Evolutionary conservation across 148 eudicot species (phyloP).

Genomic region (Rhododendron simsii): DNA sequence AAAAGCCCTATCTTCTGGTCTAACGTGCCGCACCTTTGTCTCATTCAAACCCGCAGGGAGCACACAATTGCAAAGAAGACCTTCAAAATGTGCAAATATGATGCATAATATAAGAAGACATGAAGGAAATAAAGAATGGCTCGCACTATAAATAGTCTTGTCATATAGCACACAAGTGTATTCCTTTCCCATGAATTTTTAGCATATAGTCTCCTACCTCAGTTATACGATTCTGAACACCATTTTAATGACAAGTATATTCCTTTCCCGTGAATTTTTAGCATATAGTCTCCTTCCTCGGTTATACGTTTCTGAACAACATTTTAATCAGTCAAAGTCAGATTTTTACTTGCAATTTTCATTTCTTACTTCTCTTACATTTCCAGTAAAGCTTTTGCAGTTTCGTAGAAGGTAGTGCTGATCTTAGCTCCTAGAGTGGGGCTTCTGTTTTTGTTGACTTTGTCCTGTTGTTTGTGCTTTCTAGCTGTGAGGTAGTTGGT

Average conservation of each 20-base stretch:
- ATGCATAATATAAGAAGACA: neutral
- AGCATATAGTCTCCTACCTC: neutral
- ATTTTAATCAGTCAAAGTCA: neutral
- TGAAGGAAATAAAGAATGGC: neutral
- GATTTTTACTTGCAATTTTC: neutral
- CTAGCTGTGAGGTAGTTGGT: neutral
- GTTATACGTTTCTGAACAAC: neutral
- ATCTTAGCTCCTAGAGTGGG: neutral
- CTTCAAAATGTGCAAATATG: conserved; percentile 27
- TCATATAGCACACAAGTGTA: neutral
- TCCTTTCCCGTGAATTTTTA: neutral
- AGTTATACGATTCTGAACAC: neutral
- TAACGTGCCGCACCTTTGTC: conserved; percentile 60
- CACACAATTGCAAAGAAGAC: conserved; percentile 23
- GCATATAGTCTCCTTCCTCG: neutral
- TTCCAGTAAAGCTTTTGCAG: neutral
- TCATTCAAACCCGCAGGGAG: conserved; percentile 82
- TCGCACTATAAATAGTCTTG: neutral
- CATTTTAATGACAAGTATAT: neutral
- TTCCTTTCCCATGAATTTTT: neutral
- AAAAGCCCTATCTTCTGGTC: conserved; percentile 31
- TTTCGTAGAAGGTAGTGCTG: neutral
- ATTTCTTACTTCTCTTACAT: neutral
- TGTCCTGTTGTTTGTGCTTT: neutral
- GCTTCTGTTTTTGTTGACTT: neutral